These are phyloP conservation scores for Dactylellina sp. DNA, from an alignment of 2,329 filamentous ascomycete genomes.

Conservation along the genomic window DNA sequence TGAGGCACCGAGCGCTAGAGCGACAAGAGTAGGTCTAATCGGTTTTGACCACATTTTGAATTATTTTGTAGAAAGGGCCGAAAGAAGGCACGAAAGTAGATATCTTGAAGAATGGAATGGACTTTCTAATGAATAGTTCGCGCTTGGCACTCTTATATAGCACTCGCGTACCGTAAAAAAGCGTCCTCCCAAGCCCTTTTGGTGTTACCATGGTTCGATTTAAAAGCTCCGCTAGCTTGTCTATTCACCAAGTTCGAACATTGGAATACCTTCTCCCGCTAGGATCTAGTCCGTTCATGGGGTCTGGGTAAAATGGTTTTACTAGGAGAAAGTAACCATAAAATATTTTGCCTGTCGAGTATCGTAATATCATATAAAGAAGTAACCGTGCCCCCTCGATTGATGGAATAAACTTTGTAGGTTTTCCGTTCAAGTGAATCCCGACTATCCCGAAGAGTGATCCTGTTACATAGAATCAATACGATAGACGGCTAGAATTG, in stretches of 20 bases:
- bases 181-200: not conserved
- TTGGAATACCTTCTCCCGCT: not conserved
- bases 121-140: not conserved
- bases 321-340: not conserved
- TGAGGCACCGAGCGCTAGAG: constrained; percentile 63
- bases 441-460: constrained; percentile 9
- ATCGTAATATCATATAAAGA: not conserved
- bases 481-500: constrained; percentile 1
- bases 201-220: constrained; percentile 1
- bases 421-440: not conserved
- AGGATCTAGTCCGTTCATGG: not conserved
- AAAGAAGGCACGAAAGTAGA: not conserved
- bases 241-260: not conserved
- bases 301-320: not conserved
- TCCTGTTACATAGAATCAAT: not conserved
- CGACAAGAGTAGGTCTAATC: constrained; percentile 57
- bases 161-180: not conserved
- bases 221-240: not conserved
- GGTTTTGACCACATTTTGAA: constrained; percentile 38
- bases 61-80: too few relatives aligned
- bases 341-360: not conserved
- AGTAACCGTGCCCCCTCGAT: not conserved
- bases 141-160: not conserved
- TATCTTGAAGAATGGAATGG: not conserved
- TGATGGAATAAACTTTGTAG: constrained; percentile 1